Percentiles rank a stretch among this genome's conserved stretches.
phyloP scores from a whole-genome alignment of 768 basidiomycete species.

The Pisolithus microcarpus region DNA sequence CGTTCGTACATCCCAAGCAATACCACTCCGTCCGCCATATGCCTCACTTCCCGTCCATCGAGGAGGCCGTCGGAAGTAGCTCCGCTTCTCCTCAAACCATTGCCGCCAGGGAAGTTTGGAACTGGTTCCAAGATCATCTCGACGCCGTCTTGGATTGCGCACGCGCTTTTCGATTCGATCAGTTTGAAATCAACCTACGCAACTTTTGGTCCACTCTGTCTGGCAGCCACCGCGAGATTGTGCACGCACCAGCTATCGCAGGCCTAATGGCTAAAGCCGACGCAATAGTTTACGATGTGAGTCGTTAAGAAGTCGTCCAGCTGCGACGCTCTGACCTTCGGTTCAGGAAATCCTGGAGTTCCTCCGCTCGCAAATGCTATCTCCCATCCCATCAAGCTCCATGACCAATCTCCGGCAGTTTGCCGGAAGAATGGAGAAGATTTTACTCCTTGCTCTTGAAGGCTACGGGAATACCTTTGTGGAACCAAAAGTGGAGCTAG shows the following conservation, averaged over 20 bases:
- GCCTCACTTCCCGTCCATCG: slow-evolving; percentile 77
- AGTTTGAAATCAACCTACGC: slow-evolving; percentile 81
- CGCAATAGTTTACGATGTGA: slow-evolving; percentile 84
- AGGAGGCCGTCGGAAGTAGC: slow-evolving; percentile 71
- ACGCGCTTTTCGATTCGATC: slow-evolving; percentile 74
- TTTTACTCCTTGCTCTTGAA: slow-evolving; percentile 72
- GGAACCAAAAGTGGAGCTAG: slow-evolving; percentile 85
- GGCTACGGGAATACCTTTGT: slow-evolving; percentile 84
- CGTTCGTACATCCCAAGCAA: slow-evolving; percentile 43
- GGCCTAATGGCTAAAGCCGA: slow-evolving; percentile 86
- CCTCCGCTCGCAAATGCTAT: slow-evolving; percentile 78
- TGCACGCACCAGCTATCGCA: slow-evolving; percentile 83
- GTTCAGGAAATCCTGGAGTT: slow-evolving; percentile 79
- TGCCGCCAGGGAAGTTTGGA: slow-evolving; percentile 83
- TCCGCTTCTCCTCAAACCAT: slow-evolving; percentile 72
- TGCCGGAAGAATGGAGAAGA: slow-evolving; percentile 89
- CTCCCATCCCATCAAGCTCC: slow-evolving; percentile 60
- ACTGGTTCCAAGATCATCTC: slow-evolving; percentile 87
- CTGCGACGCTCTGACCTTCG: slow-evolving; percentile 13
- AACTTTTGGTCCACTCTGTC: slow-evolving; percentile 76
- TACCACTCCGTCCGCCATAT: slow-evolving; percentile 65
- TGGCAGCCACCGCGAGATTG: slow-evolving; percentile 77
- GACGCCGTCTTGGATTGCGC: slow-evolving; percentile 76
- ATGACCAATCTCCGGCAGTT: slow-evolving; percentile 69
- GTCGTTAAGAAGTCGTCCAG: slow-evolving; percentile 27